Evolutionary conservation across 1,139 yeast genomes (phyloP), one percentile per base, ranked within the genome.

Genomic region (Torulaspora globosa): DNA sequence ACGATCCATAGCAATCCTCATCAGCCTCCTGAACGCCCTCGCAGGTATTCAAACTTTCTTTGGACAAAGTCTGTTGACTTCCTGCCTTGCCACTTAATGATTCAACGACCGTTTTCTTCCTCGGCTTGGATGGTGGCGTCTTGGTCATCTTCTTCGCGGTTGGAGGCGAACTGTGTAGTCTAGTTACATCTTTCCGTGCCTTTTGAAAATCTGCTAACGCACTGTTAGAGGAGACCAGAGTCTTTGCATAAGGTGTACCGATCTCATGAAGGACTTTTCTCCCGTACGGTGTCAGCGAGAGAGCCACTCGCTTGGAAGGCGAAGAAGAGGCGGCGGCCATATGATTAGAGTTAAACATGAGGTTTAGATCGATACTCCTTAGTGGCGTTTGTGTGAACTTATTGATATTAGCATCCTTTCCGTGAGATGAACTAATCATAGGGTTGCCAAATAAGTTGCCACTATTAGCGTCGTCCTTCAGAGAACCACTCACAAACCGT

Each of bases 171-270:
- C 47, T 48, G 33, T 48, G 46, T 39, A 44, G 18, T 43, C 45
- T 47, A n/a, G 16, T 43, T 2, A 43, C 49, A 44, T 60, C 62
- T 42, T 62, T 62, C 36, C 65, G 56, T 7, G 67, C 66, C 32
- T 53, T 57, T 45, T 62, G 66, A 40, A 62, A 63, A 46, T 63
- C 67, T 7, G 60, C 62, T 31, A 63, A 49, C 10, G 67, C 67
- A 43, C 64, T 60, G 47, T 62, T 62, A 23, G 65, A 55, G 2
- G 62, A 53, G 12, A 53, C 52, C n/a, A 54, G 39, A 26, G 47
- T 47, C 36, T 53, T 57, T 5, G 54, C 51, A 43, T 54, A 59
- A 6, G 66, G 66, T 4, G 66, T 62, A 7, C 65, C 65, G 32
- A 61, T 52, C 31, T 62, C 66, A 37, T 56, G 52, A 27, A 61